Base-by-base conservation (phyloP, 2,329 filamentous ascomycete genomes). In the Plenodomus biglobosus region DNA sequence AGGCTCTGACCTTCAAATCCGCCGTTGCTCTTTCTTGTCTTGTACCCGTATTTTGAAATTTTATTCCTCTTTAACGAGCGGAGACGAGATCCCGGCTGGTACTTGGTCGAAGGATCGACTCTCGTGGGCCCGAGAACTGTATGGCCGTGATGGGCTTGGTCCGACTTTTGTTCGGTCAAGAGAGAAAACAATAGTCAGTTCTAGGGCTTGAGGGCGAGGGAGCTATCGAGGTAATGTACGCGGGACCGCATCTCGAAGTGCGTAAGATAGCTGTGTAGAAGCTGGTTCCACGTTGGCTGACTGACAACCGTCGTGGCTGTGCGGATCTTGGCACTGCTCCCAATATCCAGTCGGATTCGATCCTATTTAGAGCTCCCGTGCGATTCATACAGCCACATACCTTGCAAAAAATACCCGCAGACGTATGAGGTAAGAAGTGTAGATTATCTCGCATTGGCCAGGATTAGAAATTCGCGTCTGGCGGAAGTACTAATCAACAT, bases 331-430 rank as follows among this genome's bases (percentile, higher is more conserved):
- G 5, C 32, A 15, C 16, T 35, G 32, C 32, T 35, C 32, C 32
- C 32, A 35, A 35, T 35, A n/a, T 13, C 32, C 11, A 48, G 41
- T 41, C 32, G 32, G 42, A 44, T 47, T 42, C 47, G 27, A 8
- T 18, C 40, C 46, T 20, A 46, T 32, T 45, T 42, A 22, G 36
- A 47, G 46, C 42, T 42, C 50, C 44, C n/a, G n/a, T n/a, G n/a
- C 50, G 40, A 40, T 79, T 19, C 8, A n/a, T 8, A 40, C 38
- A 16, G 38, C 38, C 22, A 38, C 21, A 8, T 10, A 38, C 19
- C 22, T 10, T 24, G 5, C 22, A 24, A 10, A 24, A 24, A 24
- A 24, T 24, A 24, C 22, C 22, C 10, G 22, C 10, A 24, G 22
- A 10, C 10, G 22, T 24, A 24, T 24, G 22, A 24, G 22, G 22